Base-by-base conservation (phyloP, 331 rosid genomes). In the Malus hybrid region DNA sequence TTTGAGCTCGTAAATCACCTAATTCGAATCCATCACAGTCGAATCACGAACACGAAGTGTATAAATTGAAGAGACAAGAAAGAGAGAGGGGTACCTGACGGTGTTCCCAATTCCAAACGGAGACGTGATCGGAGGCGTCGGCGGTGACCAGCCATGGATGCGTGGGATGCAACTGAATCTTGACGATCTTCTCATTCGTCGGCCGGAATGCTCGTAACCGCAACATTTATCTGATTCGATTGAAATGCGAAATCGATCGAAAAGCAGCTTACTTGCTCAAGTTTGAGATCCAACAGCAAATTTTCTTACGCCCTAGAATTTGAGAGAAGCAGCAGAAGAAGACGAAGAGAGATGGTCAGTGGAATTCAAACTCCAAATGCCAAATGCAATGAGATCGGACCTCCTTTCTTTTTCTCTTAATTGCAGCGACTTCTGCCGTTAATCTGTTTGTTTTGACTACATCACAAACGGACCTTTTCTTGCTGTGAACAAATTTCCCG, bases 91-190 rank as follows among this genome's bases (percentile, higher is more conserved):
- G 27, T 70, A 91, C 97, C 97, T 95, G 99, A 48, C 98, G 96
- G 70, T 92, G 97, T 69, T 95, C 99, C 98, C 99, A 95, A 60
- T 95, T 95, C 99, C 99, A 95, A 77, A 95, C 99, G 57, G 99
- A 92, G 24, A 95, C 99, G 76, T 93, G 93, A 87, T 95, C 94
- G 69, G 97, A 95, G 60, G 90, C 97, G 80, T 95, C 99, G 22
- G 98, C 97, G 6, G 98, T 95, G 68, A 95, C 99, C 85, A 95
- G 88, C 99, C 99, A 95, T 75, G 99, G 99, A 86, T 95, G 98
- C 69, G 97, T 95, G 31, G 99, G 99, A 82, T 95, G 99, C 82
- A 95, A 67, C 83, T 95, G 93, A 86, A 92, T 89, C 96, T 92
- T 95, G 65, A 95, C 96, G 85, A 95, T 87, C 89, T 95, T 95